Evolutionary conservation across 163 green algal species (phyloP).

Genomic region (Chlamydomonas reinhardtii): DNA sequence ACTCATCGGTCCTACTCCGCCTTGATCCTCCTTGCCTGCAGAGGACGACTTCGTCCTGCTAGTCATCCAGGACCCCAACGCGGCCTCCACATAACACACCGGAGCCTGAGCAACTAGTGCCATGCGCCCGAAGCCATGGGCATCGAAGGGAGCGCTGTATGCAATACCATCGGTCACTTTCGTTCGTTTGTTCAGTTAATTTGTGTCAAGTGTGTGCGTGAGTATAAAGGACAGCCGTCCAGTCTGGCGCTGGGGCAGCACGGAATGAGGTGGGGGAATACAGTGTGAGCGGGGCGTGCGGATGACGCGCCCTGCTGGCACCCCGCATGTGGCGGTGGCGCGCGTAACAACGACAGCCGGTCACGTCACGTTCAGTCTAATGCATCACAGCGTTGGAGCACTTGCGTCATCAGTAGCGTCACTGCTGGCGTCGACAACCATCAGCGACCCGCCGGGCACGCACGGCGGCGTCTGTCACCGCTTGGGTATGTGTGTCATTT

Average conservation of each 20-base stretch:
- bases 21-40: conserved; percentile 22
- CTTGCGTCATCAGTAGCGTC: background rate
- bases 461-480: background rate
- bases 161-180: background rate
- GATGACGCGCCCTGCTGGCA: too few species aligned
- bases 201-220: too few species aligned
- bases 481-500: background rate
- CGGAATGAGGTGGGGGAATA: too few species aligned
- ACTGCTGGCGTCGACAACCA: too few species aligned
- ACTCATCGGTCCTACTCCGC: too few species aligned
- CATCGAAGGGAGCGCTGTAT: background rate
- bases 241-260: too few species aligned
- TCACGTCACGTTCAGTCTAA: too few species aligned
- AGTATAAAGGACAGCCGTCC: too few species aligned
- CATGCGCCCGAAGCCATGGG: background rate
- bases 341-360: too few species aligned
- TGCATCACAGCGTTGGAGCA: background rate
- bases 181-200: background rate
- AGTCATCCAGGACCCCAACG: conserved; percentile 81
- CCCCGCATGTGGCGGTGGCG: too few species aligned
- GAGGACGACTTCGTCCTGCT: conserved; percentile 84
- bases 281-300: too few species aligned
- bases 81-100: conserved; percentile 4
- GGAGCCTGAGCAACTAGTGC: too few species aligned
- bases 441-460: background rate